Base-by-base conservation (phyloP, 257 asterid species). In the Mentha longifolia region DNA sequence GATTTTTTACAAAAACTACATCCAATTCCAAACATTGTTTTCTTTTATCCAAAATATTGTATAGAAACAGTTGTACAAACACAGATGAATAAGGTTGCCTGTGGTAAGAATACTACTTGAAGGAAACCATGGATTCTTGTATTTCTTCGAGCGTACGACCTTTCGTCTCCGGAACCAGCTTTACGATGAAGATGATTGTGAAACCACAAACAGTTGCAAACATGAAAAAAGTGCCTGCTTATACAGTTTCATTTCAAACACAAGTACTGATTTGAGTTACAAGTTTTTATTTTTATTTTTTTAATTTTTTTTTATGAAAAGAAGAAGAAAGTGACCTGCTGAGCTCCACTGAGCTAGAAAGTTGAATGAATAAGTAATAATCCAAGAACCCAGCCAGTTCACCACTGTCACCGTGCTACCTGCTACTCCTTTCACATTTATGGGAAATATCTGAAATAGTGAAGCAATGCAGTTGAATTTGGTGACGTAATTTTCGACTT, bases 341-440 rank as follows among this genome's bases (percentile, higher is more conserved):
- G 94, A 82, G 81, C 89, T 93, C 97, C 97, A 88, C 61, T 84
- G 81, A 7, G 75, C 85, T 4, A 89, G 77, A 74, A 91, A 89
- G 81, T 89, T 91, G 54, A 91, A 91, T 0, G 96, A 86, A 75
- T 80, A 87, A 22, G 97, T 86, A 71, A 94, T 67, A 50, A 94
- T 79, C 99, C 97, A 94, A 35, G 92, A 81, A 64, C 97, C 90
- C 43, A 89, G 56, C 97, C 97, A 94, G 83, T 84, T 91, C 46
- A 86, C 79, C 72, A 91, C 91, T 49, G 96, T 88, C 80, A 91
- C 99, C 33, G 91, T 69, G 79, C 96, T 94, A 57, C 97, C 97
- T 17, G 95, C 97, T 51, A 76, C 51, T 33, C 97, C 97, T 83
- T 94, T 91, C 70, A 94, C 89, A 66, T 94, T 94, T 60, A 94